A percentile compares a stretch with the other conserved stretches of the same genome.
Conservation (phyloP, 441 rosid genomes). For the Melastoma candidum region DNA sequence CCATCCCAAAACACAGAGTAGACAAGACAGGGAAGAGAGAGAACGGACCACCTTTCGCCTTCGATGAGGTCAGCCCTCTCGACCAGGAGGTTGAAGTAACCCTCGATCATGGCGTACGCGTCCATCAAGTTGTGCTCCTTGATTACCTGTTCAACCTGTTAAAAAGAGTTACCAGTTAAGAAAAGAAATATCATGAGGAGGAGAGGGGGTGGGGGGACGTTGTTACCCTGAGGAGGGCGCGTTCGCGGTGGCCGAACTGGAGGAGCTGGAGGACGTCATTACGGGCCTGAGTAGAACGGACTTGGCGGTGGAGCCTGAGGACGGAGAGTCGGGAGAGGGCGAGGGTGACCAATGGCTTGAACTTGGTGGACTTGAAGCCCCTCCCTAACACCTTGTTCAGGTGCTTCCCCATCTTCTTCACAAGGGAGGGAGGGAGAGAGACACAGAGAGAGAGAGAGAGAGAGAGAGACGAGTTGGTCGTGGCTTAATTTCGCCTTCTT, state of each 20-base stretch:
- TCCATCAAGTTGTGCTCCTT: background rate
- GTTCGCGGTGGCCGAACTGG: background rate
- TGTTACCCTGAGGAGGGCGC: background rate
- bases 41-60: background rate
- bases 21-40: background rate
- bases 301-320: conserved; percentile 3
- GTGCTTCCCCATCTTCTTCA: conserved; percentile 1
- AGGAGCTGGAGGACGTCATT: background rate
- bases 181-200: background rate
- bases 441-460: no score
- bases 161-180: background rate
- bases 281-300: background rate
- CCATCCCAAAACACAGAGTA: background rate
- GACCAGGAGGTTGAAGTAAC: background rate
- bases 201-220: background rate
- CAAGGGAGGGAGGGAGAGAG: no score
- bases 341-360: conserved; percentile 2
- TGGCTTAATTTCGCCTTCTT: no score
- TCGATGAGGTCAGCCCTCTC: background rate
- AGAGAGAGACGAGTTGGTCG: no score
- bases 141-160: background rate
- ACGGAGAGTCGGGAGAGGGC: background rate
- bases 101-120: background rate
- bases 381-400: background rate
- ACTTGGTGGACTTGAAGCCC: background rate